These are phyloP conservation scores for Pinus tabuliformis DNA, from an alignment of 75 land plant genomes.

Conservation along the genomic window DNA sequence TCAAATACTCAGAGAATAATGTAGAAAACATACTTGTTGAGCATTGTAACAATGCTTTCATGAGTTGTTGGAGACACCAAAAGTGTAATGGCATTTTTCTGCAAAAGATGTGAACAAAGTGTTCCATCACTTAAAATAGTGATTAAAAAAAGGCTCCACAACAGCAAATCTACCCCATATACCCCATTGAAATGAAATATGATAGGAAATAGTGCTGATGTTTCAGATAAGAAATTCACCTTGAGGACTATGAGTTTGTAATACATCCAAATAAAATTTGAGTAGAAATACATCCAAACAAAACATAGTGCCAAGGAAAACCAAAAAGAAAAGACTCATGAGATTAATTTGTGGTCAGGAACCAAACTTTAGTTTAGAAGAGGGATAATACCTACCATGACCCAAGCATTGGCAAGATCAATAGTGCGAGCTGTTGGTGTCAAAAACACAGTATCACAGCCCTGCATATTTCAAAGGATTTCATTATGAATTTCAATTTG, in stretches of 20 bases:
- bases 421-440: conserved; percentile 83
- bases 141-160: background rate
- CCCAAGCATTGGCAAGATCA: conserved; percentile 79
- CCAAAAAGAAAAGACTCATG: background rate
- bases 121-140: background rate
- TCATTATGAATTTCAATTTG: conserved; percentile 2
- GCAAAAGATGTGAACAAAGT: conserved; percentile 7
- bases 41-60: conserved; percentile 38
- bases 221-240: background rate
- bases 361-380: background rate
- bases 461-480: conserved; percentile 40
- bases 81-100: conserved; percentile 68
- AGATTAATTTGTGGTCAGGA: background rate
- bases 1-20: background rate
- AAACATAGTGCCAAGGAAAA: background rate
- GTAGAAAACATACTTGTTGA: conserved; percentile 60
- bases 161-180: background rate
- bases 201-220: background rate
- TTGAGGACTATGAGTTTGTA: background rate
- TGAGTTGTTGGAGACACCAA: conserved; percentile 58
- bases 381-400: conserved; percentile 52
- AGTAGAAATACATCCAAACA: background rate
- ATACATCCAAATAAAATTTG: too few relatives aligned
- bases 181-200: background rate
- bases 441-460: conserved; percentile 86